A percentile compares a stretch with the other conserved stretches of the same genome.
Conservation (phyloP, 176 grass and related monocot species). For the Rhynchospora pubera region DNA sequence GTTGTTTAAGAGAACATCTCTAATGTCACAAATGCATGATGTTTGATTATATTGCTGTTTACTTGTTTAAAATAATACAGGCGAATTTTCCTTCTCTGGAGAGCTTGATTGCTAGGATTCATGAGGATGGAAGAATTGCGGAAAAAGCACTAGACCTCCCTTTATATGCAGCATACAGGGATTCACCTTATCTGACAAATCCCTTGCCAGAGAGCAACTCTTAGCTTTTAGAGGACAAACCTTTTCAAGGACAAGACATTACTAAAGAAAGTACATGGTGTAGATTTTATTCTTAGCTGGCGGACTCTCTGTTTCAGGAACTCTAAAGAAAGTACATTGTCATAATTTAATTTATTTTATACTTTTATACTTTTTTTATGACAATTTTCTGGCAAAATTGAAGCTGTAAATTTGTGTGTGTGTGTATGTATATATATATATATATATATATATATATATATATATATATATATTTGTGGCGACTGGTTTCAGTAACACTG, state of each 20-base stretch:
- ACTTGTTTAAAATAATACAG: constrained; percentile 28
- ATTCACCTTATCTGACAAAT: constrained; percentile 52
- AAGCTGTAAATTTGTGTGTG: too few species aligned
- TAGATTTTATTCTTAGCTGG: not conserved
- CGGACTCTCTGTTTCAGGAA: too few species aligned
- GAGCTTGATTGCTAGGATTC: constrained; percentile 92
- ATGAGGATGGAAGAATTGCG: constrained; percentile 78
- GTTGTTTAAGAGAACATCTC: too few species aligned
- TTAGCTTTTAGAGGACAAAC: not conserved
- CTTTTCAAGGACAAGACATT: not conserved
- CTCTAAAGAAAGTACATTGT: too few species aligned
- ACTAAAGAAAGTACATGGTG: not conserved
- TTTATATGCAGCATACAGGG: constrained; percentile 52
- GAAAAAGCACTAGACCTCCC: constrained; percentile 71
- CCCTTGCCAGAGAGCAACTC: constrained; percentile 28
- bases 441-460: too few species aligned
- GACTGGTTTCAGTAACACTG: too few species aligned
- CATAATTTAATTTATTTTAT: not conserved
- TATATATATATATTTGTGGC: too few species aligned
- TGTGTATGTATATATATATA: too few species aligned
- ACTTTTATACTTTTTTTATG: too few species aligned
- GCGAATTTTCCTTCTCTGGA: constrained; percentile 81
- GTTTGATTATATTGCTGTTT: not conserved
- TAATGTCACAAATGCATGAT: not conserved
- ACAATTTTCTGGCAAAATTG: too few species aligned